Evolutionary conservation across 768 basidiomycete species (phyloP).

Genomic region (Asterophora parasitica): DNA sequence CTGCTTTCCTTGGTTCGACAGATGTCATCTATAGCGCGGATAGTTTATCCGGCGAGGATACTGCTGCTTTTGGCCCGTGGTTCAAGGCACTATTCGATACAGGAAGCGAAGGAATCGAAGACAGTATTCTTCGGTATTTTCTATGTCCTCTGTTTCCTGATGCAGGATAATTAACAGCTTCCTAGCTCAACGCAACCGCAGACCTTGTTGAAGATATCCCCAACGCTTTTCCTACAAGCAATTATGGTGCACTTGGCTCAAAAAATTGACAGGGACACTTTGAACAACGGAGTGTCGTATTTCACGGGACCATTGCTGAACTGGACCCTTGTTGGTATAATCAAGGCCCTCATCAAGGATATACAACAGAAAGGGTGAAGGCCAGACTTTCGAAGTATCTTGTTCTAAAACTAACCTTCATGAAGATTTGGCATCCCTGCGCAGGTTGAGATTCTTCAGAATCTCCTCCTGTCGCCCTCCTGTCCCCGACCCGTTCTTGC

Average conservation of each 20-base stretch:
- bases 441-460: slow-evolving; percentile 64
- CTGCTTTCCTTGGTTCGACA: slow-evolving; percentile 47
- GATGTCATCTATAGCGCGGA: slow-evolving; percentile 37
- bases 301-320: slow-evolving; percentile 68
- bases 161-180: not conserved
- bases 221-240: slow-evolving; percentile 62
- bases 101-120: slow-evolving; percentile 78
- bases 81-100: slow-evolving; percentile 75
- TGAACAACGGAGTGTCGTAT: slow-evolving; percentile 74
- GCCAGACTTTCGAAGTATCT: slow-evolving; percentile 13
- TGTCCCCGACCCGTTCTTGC: slow-evolving; percentile 65
- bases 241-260: slow-evolving; percentile 41
- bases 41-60: slow-evolving; percentile 39
- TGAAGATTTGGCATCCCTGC: slow-evolving; percentile 41
- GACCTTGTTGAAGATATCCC: slow-evolving; percentile 60
- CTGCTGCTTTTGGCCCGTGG: slow-evolving; percentile 51
- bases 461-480: slow-evolving; percentile 54
- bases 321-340: slow-evolving; percentile 77
- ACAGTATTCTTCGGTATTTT: slow-evolving; percentile 60
- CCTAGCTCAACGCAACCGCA: slow-evolving; percentile 66
- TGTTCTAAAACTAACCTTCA: not conserved
- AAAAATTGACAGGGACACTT: slow-evolving; percentile 61
- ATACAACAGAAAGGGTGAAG: slow-evolving; percentile 49
- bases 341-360: slow-evolving; percentile 58
- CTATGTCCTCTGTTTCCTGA: not conserved